Evolutionary conservation across 495 filamentous ascomycete species (phyloP).

Genomic region (Lichenothelia convexa): DNA sequence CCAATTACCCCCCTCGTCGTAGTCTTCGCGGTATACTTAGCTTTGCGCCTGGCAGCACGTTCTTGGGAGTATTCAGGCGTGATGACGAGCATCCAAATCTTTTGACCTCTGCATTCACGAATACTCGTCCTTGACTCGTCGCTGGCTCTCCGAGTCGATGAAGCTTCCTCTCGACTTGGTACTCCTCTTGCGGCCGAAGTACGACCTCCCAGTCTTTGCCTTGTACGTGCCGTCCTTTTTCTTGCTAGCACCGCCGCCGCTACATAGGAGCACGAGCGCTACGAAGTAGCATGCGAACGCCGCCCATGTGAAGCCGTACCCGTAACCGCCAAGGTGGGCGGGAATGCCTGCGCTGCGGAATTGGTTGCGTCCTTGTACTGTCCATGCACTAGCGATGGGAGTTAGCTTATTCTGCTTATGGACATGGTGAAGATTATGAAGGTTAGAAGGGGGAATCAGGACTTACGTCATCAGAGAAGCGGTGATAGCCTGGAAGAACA

Average conservation of each 20-base stretch:
- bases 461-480: slow-evolving; percentile 58
- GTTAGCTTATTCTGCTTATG: slow-evolving; percentile 16
- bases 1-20: no score
- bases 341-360: slow-evolving; percentile 39
- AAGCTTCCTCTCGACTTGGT: slow-evolving; percentile 28
- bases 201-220: slow-evolving; percentile 7
- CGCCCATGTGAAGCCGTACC: slow-evolving; percentile 78
- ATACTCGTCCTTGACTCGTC: slow-evolving; percentile 48
- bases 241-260: slow-evolving; percentile 24
- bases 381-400: slow-evolving; percentile 39
- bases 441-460: slow-evolving; percentile 2
- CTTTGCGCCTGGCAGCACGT: no score
- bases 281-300: slow-evolving; percentile 51
- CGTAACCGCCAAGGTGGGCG: slow-evolving; percentile 48
- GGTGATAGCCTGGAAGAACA: slow-evolving; percentile 44
- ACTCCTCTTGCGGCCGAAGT: slow-evolving; percentile 24
- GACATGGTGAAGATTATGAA: neutral
- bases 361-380: slow-evolving; percentile 53
- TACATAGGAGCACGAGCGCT: slow-evolving; percentile 52
- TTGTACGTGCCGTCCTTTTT: slow-evolving; percentile 1
- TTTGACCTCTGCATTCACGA: slow-evolving; percentile 27
- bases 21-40: no score
- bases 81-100: no score
- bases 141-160: slow-evolving; percentile 31
- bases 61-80: no score